Evolutionary conservation across 2,329 filamentous ascomycete genomes (phyloP).

Genomic region (Microdochium nivale): DNA sequence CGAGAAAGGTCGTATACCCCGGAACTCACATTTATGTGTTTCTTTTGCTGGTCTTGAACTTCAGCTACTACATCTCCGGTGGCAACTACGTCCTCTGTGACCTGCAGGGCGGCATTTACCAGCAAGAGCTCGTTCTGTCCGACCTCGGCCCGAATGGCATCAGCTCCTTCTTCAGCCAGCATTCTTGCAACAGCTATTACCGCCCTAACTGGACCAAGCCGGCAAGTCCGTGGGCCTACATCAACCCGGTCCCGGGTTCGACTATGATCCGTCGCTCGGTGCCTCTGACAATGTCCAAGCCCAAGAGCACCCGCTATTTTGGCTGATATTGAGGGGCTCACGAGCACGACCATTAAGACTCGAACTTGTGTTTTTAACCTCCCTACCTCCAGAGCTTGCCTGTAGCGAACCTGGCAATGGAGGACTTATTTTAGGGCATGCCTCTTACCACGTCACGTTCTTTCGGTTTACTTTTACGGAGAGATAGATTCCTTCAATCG

Average conservation of each 20-base stretch:
- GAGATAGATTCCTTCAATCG: no score
- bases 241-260: constrained; percentile 5
- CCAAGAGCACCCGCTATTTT: neutral
- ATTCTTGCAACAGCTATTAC: constrained; percentile 24
- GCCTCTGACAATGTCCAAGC: constrained; percentile 3
- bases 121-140: constrained; percentile 25
- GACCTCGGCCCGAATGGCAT: constrained; percentile 29
- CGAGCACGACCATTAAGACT: no score
- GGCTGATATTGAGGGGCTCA: neutral
- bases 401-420: no score
- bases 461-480: no score
- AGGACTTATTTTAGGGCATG: no score
- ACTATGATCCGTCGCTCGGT: constrained; percentile 6
- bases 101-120: constrained; percentile 31
- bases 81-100: constrained; percentile 30
- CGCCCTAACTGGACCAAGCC: constrained; percentile 14
- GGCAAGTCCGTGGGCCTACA: constrained; percentile 1
- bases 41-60: no score
- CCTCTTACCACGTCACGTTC: no score
- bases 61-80: constrained; percentile 28
- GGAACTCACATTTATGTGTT: no score
- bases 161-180: constrained; percentile 27
- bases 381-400: no score
- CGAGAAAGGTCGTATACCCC: neutral
- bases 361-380: no score